Percentiles rank a stretch among this genome's conserved stretches.
phyloP scores from a whole-genome alignment of 2,329 filamentous ascomycete genomes.

The Diaporthe helianthi region DNA sequence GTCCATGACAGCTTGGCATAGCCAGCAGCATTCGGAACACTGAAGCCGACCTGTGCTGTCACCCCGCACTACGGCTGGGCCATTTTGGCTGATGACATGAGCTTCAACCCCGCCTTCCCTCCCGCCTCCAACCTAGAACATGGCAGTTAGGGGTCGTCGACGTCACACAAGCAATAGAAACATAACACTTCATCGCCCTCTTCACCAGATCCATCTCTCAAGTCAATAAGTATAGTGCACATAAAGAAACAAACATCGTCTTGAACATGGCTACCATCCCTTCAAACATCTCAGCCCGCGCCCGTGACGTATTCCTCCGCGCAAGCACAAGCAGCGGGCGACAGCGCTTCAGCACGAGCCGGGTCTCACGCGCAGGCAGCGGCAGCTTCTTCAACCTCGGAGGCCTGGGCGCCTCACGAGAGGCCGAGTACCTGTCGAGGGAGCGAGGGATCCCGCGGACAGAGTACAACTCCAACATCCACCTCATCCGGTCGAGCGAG shows the following conservation, averaged over 20 bases:
- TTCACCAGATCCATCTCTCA: neutral
- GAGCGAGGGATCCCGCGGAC: slow-evolving; percentile 31
- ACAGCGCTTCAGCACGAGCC: slow-evolving; percentile 19
- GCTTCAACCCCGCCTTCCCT: slow-evolving; percentile 6
- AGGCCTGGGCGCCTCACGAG: slow-evolving; percentile 29
- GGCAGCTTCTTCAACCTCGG: slow-evolving; percentile 27
- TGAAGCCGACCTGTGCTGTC: neutral
- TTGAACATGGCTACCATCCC: neutral
- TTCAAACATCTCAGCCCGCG: neutral
- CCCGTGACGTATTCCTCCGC: neutral
- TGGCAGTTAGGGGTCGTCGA: slow-evolving; percentile 5
- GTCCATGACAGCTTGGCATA: neutral
- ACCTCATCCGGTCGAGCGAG: slow-evolving; percentile 34
- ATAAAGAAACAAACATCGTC: too few species aligned
- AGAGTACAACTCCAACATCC: slow-evolving; percentile 28
- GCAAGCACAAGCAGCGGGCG: neutral
- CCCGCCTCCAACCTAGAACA: too few species aligned
- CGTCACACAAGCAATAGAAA: slow-evolving; percentile 3
- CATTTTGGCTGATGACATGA: too few species aligned
- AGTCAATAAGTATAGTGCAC: neutral
- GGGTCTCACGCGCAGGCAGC: neutral
- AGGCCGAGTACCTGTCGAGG: slow-evolving; percentile 30
- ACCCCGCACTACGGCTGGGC: too few species aligned
- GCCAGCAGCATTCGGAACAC: neutral
- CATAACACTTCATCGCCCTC: neutral